Percentiles rank a stretch among this genome's conserved stretches.
These are phyloP conservation scores for Lentinula detonsa DNA, from an alignment of 768 basidiomycete species.

Conservation along the genomic window DNA sequence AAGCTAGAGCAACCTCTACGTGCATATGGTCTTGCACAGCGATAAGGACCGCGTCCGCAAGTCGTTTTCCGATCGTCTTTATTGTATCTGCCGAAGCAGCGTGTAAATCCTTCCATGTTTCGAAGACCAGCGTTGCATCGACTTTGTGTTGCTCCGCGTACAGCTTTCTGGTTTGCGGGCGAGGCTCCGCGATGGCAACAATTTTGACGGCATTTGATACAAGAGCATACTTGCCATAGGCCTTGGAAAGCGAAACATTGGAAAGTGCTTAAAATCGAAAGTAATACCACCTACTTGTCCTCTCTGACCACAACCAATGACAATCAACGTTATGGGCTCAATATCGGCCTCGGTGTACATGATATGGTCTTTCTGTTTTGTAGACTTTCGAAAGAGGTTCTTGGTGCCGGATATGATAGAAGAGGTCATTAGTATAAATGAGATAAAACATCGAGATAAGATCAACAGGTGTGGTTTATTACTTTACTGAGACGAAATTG, in stretches of 20 bases:
- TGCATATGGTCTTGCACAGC: slow-evolving; percentile 82
- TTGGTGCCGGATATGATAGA: slow-evolving; percentile 26
- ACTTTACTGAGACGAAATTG: too few species aligned
- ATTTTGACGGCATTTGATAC: slow-evolving; percentile 63
- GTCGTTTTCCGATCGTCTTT: slow-evolving; percentile 54
- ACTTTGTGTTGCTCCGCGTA: slow-evolving; percentile 55
- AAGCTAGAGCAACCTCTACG: slow-evolving; percentile 63
- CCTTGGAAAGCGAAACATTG: slow-evolving; percentile 25
- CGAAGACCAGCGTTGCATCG: slow-evolving; percentile 65
- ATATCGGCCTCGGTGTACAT: slow-evolving; percentile 11
- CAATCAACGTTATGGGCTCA: slow-evolving; percentile 59
- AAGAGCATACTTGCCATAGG: slow-evolving; percentile 60
- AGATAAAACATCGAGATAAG: slow-evolving; percentile 55
- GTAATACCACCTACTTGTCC: slow-evolving; percentile 48
- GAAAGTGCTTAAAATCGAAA: background rate
- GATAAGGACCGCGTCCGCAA: slow-evolving; percentile 80
- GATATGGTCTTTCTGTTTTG: slow-evolving; percentile 15
- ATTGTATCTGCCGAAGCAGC: slow-evolving; percentile 64
- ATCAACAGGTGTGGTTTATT: slow-evolving; percentile 62
- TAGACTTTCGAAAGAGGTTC: slow-evolving; percentile 27
- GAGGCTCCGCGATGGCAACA: slow-evolving; percentile 83
- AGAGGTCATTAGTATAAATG: slow-evolving; percentile 5
- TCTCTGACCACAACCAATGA: slow-evolving; percentile 82
- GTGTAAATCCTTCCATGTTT: slow-evolving; percentile 64
- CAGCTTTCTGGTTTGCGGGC: slow-evolving; percentile 52